phyloP scores from a whole-genome alignment of 2,329 filamentous ascomycete species.

The Bipolaris gigantea region DNA sequence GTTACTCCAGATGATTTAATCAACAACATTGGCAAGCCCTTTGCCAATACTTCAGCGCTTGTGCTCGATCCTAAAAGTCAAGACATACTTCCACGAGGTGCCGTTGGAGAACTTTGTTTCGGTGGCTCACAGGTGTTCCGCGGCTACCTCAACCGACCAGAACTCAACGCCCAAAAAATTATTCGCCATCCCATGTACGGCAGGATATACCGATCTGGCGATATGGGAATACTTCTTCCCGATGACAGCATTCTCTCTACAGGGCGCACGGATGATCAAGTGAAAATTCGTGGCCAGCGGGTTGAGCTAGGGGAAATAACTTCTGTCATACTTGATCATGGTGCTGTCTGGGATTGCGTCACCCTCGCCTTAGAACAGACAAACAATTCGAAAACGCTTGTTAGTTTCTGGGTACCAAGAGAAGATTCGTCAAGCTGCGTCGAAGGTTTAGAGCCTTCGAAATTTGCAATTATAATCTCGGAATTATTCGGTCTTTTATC shows the following conservation, averaged over 20 bases:
- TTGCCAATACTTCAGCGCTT: constrained; percentile 75
- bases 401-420: constrained; percentile 68
- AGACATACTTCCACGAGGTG: constrained; percentile 65
- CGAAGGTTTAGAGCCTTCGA: constrained; percentile 44
- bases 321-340: constrained; percentile 58
- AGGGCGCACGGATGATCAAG: constrained; percentile 75
- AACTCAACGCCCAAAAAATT: constrained; percentile 67
- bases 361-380: constrained; percentile 60
- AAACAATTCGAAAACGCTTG: constrained; percentile 56
- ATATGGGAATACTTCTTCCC: constrained; percentile 75
- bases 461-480: constrained; percentile 26
- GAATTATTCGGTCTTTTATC: constrained; percentile 59
- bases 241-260: constrained; percentile 75
- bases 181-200: constrained; percentile 69
- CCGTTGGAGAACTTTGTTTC: constrained; percentile 82
- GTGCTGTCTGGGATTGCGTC: constrained; percentile 61
- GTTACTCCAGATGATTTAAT: constrained; percentile 62
- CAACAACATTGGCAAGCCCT: constrained; percentile 74
- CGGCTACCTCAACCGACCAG: constrained; percentile 70
- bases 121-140: constrained; percentile 77
- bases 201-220: constrained; percentile 78
- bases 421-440: constrained; percentile 33
- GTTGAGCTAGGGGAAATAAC: constrained; percentile 80
- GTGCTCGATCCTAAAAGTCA: constrained; percentile 54
- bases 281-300: constrained; percentile 79